Conservation (phyloP, 352 stramenopile species). For the Phytopythium helicoides region DNA sequence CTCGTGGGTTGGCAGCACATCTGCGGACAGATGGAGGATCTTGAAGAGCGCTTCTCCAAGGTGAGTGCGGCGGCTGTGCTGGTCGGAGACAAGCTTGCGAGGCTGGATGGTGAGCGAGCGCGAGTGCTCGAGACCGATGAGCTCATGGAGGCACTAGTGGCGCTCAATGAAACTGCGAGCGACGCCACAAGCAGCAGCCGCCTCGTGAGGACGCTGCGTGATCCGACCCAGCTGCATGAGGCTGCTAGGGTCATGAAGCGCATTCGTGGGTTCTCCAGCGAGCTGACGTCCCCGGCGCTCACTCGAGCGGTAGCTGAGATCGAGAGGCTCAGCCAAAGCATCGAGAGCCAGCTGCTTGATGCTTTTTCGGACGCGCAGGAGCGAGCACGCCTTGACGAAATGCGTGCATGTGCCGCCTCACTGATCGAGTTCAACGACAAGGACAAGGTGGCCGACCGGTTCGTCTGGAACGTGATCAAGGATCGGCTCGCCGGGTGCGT, state of each 20-base stretch:
- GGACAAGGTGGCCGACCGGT: conserved; percentile 78
- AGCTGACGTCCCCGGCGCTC: conserved; percentile 63
- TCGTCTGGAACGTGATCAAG: conserved; percentile 85
- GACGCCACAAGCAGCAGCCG: conserved; percentile 56
- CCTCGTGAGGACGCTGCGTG: conserved; percentile 61
- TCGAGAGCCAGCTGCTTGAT: conserved; percentile 68
- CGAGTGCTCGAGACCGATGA: conserved; percentile 77
- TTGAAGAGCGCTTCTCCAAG: conserved; percentile 85
- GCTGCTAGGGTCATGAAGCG: conserved; percentile 69
- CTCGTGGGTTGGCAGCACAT: conserved; percentile 43
- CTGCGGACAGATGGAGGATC: conserved; percentile 73
- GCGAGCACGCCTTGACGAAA: conserved; percentile 36
- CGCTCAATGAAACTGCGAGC: conserved; percentile 55
- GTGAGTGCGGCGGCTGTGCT: conserved; percentile 78
- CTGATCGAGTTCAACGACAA: conserved; percentile 83
- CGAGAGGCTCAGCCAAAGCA: conserved; percentile 67
- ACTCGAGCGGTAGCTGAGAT: conserved; percentile 62
- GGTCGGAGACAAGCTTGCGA: conserved; percentile 66
- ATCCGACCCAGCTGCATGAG: conserved; percentile 71
- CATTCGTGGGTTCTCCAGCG: conserved; percentile 64
- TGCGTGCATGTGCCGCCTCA: conserved; percentile 62
- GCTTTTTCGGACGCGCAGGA: conserved; percentile 78
- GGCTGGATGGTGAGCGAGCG: conserved; percentile 59
- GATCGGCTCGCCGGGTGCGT: conserved; percentile 52
- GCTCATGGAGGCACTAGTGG: conserved; percentile 69